Conservation (phyloP, 2,329 filamentous ascomycete genomes). For the Colletotrichum sp. region DNA sequence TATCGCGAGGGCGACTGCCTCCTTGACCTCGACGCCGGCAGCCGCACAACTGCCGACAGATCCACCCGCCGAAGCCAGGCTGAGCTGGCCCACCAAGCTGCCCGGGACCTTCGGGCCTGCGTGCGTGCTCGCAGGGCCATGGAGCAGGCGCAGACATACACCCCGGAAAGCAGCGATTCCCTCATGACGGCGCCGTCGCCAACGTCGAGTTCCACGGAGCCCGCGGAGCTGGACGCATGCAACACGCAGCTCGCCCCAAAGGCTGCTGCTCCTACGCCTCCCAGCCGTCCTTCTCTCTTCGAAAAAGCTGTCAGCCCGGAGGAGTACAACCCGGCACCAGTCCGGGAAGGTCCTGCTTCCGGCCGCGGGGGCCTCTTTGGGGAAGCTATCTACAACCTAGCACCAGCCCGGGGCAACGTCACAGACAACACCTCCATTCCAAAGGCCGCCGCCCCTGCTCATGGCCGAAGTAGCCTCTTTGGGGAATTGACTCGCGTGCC, state of each 20-base stretch:
- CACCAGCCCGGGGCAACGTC: rapidly evolving
- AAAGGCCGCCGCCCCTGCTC: rapidly evolving
- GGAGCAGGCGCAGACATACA: not conserved
- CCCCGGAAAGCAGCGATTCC: not conserved
- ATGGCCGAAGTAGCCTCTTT: rapidly evolving
- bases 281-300: rapidly evolving
- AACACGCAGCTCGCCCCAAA: not conserved
- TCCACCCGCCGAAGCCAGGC: not conserved
- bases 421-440: rapidly evolving
- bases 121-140: not conserved
- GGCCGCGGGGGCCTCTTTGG: not conserved
- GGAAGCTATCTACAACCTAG: not conserved
- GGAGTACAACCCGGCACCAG: not conserved
- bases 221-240: not conserved
- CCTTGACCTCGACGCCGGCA: not conserved
- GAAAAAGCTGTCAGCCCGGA: not conserved
- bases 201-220: not conserved
- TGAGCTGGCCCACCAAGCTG: not conserved
- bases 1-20: not conserved
- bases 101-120: not conserved
- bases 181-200: not conserved
- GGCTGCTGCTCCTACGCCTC: not conserved
- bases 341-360: not conserved
- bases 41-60: rapidly evolving
- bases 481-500: rapidly evolving